Evolutionary conservation across 2,329 filamentous ascomycete genomes (phyloP).

Genomic region (Cordyceps farinosa): DNA sequence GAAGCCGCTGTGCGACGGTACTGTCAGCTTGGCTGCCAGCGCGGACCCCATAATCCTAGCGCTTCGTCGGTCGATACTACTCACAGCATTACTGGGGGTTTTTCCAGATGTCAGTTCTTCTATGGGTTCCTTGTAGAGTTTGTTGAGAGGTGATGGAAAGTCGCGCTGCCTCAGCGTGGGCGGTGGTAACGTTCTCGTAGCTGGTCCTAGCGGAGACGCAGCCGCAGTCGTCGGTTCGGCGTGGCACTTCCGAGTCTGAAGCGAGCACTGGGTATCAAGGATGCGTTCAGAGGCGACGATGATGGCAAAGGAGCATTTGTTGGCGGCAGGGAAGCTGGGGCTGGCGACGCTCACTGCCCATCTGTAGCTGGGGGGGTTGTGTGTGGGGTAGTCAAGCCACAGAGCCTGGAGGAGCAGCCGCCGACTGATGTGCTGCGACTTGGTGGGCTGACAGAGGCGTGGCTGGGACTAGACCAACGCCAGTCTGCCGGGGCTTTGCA

Average conservation of each 20-base stretch:
- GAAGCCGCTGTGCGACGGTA: slow-evolving; percentile 20
- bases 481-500: not conserved
- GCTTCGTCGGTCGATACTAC: not conserved
- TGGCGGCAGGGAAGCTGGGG: slow-evolving; percentile 11
- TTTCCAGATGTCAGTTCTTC: not conserved
- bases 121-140: not conserved
- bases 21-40: slow-evolving; percentile 1
- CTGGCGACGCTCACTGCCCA: slow-evolving; percentile 9
- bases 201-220: not conserved
- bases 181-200: slow-evolving; percentile 5
- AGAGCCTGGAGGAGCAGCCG: not conserved
- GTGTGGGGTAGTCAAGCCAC: slow-evolving; percentile 18
- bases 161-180: not conserved
- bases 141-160: not conserved
- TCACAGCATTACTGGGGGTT: slow-evolving; percentile 1
- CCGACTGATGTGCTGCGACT: slow-evolving; percentile 5
- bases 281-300: not conserved
- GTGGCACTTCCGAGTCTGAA: not conserved
- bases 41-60: not conserved
- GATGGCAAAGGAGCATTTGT: not conserved
- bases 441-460: slow-evolving; percentile 10
- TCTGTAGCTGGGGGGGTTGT: slow-evolving; percentile 13
- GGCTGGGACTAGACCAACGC: not conserved
- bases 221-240: not conserved
- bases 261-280: not conserved